Base-by-base conservation (phyloP, 345 rosid species). In the Toxicodendron radicans region DNA sequence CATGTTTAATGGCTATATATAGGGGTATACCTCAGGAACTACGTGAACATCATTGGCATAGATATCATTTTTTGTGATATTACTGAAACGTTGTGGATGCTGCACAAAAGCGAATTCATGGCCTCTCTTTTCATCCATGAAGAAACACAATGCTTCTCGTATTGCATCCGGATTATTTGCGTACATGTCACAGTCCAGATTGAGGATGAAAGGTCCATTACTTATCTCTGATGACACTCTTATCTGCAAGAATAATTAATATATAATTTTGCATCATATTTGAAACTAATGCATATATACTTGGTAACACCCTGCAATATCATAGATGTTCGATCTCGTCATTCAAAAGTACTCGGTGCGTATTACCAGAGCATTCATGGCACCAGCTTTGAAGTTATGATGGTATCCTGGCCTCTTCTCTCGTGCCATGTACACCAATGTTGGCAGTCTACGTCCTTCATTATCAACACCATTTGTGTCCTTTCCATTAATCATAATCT, bases 321-420 rank as follows among this genome's bases (percentile, higher is more conserved):
- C n/a, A n/a, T n/a, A n/a, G n/a, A n/a, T n/a, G n/a, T n/a, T n/a
- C n/a, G n/a, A n/a, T n/a, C n/a, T n/a, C n/a, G n/a, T n/a, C n/a
- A n/a, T n/a, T n/a, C n/a, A n/a, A n/a, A n/a, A n/a, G n/a, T n/a
- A n/a, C n/a, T n/a, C n/a, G n/a, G n/a, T n/a, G 30, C 2, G 30
- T 27, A 27, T 27, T 27, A 91, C 97, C 88, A 93, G 60, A 13
- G 95, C 85, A 76, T 93, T 93, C 90, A 93, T 86, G 38, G 95
- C 87, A 75, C 98, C 97, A 33, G 98, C 97, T 81, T 93, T 93
- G 84, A 81, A 93, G 73, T 93, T 82, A 72, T 93, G 98, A 54
- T 58, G 80, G 81, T 79, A 66, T 17, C 88, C 67, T 7, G 91
- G 88, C 76, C 97, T 81, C 78, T 91, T 93, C 83, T 91, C 98